Evolutionary conservation across 352 stramenopile species (phyloP).

Genomic region (Peronospora destructor): DNA sequence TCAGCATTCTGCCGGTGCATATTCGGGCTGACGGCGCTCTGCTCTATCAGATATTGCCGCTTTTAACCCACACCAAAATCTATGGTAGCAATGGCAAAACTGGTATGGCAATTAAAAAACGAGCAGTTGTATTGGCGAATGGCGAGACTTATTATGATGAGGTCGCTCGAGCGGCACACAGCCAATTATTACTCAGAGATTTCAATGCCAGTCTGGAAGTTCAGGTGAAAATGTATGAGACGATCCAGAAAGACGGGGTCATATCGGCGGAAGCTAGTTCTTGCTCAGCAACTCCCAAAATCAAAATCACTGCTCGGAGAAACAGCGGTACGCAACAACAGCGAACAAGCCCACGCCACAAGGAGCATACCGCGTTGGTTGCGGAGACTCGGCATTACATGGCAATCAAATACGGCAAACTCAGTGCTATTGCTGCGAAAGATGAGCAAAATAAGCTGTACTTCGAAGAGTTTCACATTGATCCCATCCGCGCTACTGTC

Average conservation of each 20-base stretch:
- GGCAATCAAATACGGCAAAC: constrained; percentile 22
- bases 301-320: constrained; percentile 26
- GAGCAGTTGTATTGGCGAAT: constrained; percentile 22
- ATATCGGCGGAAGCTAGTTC: constrained; percentile 35
- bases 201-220: constrained; percentile 71
- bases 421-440: constrained; percentile 33
- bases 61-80: constrained; percentile 51
- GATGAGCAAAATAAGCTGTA: constrained; percentile 81
- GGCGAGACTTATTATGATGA: constrained; percentile 26
- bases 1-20: constrained; percentile 61
- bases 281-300: constrained; percentile 27
- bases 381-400: constrained; percentile 34
- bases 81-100: constrained; percentile 23
- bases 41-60: constrained; percentile 63
- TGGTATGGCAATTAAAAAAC: constrained; percentile 16
- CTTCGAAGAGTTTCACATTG: constrained; percentile 86
- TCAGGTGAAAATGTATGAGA: constrained; percentile 62
- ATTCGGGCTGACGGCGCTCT: constrained; percentile 77
- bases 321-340: constrained; percentile 16
- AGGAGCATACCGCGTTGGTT: constrained; percentile 28
- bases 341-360: constrained; percentile 13
- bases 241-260: constrained; percentile 53
- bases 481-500: constrained; percentile 72
- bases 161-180: constrained; percentile 32
- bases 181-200: constrained; percentile 52